Percentiles rank a stretch among this genome's conserved stretches.
phyloP scores from a whole-genome alignment of 805 yeast species.

The Hanseniaspora lachancei region DNA sequence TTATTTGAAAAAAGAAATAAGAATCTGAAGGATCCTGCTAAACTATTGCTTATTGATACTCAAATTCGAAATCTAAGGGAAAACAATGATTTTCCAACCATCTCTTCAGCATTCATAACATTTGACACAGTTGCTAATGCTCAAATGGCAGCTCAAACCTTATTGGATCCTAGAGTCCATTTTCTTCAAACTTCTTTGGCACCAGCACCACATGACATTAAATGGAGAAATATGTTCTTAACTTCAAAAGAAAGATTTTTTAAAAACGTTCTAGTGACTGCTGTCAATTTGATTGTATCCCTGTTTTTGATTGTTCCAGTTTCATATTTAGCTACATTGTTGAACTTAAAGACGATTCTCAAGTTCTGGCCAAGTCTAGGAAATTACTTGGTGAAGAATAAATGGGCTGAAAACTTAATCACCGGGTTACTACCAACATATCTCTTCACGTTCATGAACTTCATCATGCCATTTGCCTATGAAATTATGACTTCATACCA shows the following conservation, averaged over 20 bases:
- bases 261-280: constrained; percentile 33
- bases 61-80: constrained; percentile 53
- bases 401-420: constrained; percentile 64
- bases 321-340: constrained; percentile 65
- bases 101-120: constrained; percentile 85
- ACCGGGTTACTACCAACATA: constrained; percentile 87
- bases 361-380: constrained; percentile 78
- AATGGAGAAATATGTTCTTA: constrained; percentile 82
- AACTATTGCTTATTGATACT: constrained; percentile 37
- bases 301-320: constrained; percentile 72
- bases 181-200: constrained; percentile 72
- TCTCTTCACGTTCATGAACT: constrained; percentile 72
- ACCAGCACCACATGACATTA: constrained; percentile 91
- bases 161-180: constrained; percentile 77
- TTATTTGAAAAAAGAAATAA: constrained; percentile 47
- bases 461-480: constrained; percentile 71
- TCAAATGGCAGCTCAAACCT: constrained; percentile 93
- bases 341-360: constrained; percentile 64
- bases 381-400: constrained; percentile 44
- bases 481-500: constrained; percentile 72
- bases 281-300: constrained; percentile 38
- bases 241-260: constrained; percentile 58
- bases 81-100: constrained; percentile 54
- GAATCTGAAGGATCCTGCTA: constrained; percentile 38
- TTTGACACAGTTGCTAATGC: constrained; percentile 93